Conservation (phyloP, 2,329 filamentous ascomycete genomes). For the Alternaria hordeiaustralica region DNA sequence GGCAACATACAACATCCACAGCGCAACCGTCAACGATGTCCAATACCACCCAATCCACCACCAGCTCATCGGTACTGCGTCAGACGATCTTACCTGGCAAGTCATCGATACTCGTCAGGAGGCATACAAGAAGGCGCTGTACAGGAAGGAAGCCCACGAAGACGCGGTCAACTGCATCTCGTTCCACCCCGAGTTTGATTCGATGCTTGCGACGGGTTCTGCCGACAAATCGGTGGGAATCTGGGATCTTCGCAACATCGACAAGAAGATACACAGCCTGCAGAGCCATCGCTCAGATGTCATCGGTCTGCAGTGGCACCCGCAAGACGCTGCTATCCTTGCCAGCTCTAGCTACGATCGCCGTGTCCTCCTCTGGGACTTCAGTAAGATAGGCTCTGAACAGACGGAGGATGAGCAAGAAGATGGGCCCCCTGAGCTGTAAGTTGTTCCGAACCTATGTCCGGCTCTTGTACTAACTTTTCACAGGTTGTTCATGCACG, state of each 20-base stretch:
- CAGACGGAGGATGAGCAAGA: conserved; percentile 94
- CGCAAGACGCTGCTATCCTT: conserved; percentile 83
- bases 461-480: conserved; percentile 14
- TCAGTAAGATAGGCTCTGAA: conserved; percentile 89
- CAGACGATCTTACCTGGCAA: conserved; percentile 92
- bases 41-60: conserved; percentile 90
- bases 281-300: conserved; percentile 90
- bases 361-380: conserved; percentile 94
- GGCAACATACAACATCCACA: conserved; percentile 84
- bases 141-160: conserved; percentile 76
- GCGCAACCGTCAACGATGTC: conserved; percentile 92
- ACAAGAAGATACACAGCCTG: conserved; percentile 86
- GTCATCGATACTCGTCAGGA: conserved; percentile 83
- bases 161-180: conserved; percentile 96
- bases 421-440: conserved; percentile 94
- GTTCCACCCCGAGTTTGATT: conserved; percentile 92
- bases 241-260: conserved; percentile 93
- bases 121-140: conserved; percentile 70
- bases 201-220: conserved; percentile 88
- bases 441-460: conserved; percentile 49
- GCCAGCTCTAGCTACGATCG: conserved; percentile 93
- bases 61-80: conserved; percentile 84
- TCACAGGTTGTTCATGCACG: conserved; percentile 90
- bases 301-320: conserved; percentile 93
- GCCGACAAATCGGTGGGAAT: conserved; percentile 94